Conservation (phyloP, 169 alveolate genomes). For the Cytauxzoon felis region DNA sequence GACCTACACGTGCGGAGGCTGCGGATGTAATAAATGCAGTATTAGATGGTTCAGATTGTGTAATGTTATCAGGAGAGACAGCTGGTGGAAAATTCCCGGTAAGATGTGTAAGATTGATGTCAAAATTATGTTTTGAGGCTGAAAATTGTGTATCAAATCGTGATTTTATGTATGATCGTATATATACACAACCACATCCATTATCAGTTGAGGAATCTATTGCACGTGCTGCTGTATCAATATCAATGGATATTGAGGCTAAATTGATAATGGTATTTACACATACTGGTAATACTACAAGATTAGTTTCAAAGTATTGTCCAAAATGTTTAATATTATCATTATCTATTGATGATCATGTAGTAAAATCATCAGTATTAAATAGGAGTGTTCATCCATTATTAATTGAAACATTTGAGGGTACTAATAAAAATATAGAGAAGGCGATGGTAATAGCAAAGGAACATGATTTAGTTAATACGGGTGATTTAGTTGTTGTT, state of each 20-base stretch:
- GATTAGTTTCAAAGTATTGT: constrained; percentile 93
- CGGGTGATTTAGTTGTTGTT: constrained; percentile 90
- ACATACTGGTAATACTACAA: constrained; percentile 95
- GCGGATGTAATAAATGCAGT: constrained; percentile 99
- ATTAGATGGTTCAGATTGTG: constrained; percentile 97
- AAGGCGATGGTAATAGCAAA: constrained; percentile 89
- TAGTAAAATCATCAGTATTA: constrained; percentile 86
- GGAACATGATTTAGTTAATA: constrained; percentile 79
- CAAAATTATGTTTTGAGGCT: constrained; percentile 80
- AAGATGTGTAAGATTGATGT: constrained; percentile 78
- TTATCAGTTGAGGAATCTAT: constrained; percentile 83
- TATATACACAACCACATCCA: constrained; percentile 62
- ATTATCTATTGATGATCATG: constrained; percentile 82
- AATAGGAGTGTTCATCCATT: constrained; percentile 91
- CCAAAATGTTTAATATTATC: constrained; percentile 92
- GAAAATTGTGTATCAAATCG: constrained; percentile 78
- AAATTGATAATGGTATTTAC: constrained; percentile 90
- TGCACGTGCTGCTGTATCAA: constrained; percentile 86
- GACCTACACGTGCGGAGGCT: constrained; percentile 99
- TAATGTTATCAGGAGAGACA: constrained; percentile 86
- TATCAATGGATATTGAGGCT: constrained; percentile 84
- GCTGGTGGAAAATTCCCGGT: constrained; percentile 81
- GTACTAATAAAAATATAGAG: constrained; percentile 83
- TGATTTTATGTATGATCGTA: constrained; percentile 64
- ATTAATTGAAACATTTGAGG: constrained; percentile 85